These are phyloP conservation scores for Polyporus tsugae DNA, from an alignment of 1,284 basidiomycete genomes.

Conservation along the genomic window DNA sequence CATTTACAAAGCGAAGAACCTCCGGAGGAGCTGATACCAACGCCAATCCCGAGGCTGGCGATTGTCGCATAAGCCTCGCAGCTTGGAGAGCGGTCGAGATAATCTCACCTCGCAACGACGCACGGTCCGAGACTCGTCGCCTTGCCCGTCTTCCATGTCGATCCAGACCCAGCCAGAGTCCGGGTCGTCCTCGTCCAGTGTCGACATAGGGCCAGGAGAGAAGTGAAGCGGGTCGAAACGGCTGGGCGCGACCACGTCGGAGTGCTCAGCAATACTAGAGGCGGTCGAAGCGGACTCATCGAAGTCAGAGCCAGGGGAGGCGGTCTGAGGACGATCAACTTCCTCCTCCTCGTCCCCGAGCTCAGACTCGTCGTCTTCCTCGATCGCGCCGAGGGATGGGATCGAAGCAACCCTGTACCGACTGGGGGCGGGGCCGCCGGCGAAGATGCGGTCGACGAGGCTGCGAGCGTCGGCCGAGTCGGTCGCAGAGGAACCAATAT, in stretches of 20 bases:
- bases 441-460: constrained; percentile 2
- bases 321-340: background rate
- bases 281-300: background rate
- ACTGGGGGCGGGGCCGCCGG: background rate
- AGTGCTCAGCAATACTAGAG: background rate
- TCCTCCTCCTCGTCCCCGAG: background rate
- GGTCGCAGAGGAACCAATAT: background rate
- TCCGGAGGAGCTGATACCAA: background rate
- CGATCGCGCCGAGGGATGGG: background rate
- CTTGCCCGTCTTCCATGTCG: background rate
- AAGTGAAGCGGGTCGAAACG: background rate
- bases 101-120: background rate
- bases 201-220: background rate
- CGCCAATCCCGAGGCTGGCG: background rate
- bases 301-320: background rate
- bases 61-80: background rate
- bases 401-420: background rate
- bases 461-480: background rate
- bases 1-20: background rate
- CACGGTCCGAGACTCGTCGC: background rate
- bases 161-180: background rate
- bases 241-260: background rate
- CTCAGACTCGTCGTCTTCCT: background rate
- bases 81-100: background rate
- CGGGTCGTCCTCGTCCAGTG: background rate